Conservation (phyloP, 2,329 filamentous ascomycete species). For the Epichloe brachyelytri region DNA sequence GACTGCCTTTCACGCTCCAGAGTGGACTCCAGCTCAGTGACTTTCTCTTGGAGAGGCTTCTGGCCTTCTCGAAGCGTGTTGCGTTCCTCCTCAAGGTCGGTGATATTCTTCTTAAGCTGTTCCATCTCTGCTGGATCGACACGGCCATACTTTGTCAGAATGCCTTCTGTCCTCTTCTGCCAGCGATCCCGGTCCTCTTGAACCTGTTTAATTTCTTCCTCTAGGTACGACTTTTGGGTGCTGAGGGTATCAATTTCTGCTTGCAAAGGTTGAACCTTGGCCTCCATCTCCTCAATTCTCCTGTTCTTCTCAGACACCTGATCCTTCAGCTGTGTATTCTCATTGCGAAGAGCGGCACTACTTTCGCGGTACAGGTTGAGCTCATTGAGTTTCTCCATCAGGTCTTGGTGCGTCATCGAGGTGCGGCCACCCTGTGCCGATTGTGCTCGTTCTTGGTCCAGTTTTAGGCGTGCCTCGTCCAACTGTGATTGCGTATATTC, state of each 20-base stretch:
- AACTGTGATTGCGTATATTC: constrained; percentile 79
- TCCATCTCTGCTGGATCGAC: constrained; percentile 91
- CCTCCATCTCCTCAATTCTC: constrained; percentile 61
- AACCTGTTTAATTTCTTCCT: constrained; percentile 78
- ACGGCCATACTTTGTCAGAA: constrained; percentile 89
- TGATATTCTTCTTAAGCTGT: constrained; percentile 67
- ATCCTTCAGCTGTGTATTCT: constrained; percentile 66
- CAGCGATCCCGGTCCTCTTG: constrained; percentile 87
- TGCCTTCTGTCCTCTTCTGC: constrained; percentile 92
- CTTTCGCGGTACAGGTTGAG: constrained; percentile 94
- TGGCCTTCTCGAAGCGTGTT: constrained; percentile 40
- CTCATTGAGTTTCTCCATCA: constrained; percentile 91
- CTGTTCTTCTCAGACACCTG: constrained; percentile 62
- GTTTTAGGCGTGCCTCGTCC: constrained; percentile 76
- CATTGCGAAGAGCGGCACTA: constrained; percentile 78
- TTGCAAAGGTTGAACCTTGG: constrained; percentile 70
- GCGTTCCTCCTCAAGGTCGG: constrained; percentile 51
- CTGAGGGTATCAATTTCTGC: constrained; percentile 70
- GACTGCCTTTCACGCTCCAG: constrained; percentile 41
- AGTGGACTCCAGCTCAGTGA: constrained; percentile 36
- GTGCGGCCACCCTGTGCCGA: constrained; percentile 61
- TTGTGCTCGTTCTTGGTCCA: constrained; percentile 75
- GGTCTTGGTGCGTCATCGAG: constrained; percentile 70
- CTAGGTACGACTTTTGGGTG: constrained; percentile 65
- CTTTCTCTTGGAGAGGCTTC: constrained; percentile 37